Base-by-base conservation (phyloP, 1,139 yeast species). In the Sugiyamaella castrensis region DNA sequence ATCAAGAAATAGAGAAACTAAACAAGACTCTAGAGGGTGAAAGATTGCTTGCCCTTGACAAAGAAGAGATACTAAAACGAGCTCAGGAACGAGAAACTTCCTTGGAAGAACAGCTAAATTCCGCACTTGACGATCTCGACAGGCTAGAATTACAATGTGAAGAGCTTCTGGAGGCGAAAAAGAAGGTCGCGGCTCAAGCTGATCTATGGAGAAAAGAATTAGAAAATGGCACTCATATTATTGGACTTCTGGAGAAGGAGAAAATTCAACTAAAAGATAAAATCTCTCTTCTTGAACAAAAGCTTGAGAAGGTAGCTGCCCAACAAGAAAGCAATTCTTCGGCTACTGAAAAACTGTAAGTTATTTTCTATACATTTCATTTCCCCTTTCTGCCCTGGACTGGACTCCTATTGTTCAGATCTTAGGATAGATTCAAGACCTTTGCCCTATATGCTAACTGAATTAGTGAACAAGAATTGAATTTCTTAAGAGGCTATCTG, bases 21-120 rank as follows among this genome's bases (percentile, higher is more conserved):
- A 67, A 70, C 36, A 64, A 64, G 6, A 57, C 67, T 26, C 62
- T 75, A 13, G 67, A 64, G 24, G 58, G 69, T 36, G 79, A 77
- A 52, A 65, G 75, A 35, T 53, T 57, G 9, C 53, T 72, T 3
- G 69, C 78, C n/a, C 57, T 68, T 7, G 73, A 69, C 40, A 79
- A 77, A 53, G 80, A 77, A 16, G 64, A 62, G 29, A 65, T 72
- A 44, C 57, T 79, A 28, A 66, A 69, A 35, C 66, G 72, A 16
- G 65, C 74, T 2, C 71, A 71, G 46, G 63, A 63, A 19, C 65
- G 68, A 12, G 75, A 74, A 51, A 67, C 69, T 11, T 71, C 69
- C 27, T 60, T 78, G 1, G 72, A 73, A 47, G 67, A 68, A 27
- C 67, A 68, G 49, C 58, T 75, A 19, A 56, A 62, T 2, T 57